These are phyloP conservation scores for Microbotryum silenes-acaulis DNA, from an alignment of 1,284 basidiomycete genomes.

Conservation along the genomic window DNA sequence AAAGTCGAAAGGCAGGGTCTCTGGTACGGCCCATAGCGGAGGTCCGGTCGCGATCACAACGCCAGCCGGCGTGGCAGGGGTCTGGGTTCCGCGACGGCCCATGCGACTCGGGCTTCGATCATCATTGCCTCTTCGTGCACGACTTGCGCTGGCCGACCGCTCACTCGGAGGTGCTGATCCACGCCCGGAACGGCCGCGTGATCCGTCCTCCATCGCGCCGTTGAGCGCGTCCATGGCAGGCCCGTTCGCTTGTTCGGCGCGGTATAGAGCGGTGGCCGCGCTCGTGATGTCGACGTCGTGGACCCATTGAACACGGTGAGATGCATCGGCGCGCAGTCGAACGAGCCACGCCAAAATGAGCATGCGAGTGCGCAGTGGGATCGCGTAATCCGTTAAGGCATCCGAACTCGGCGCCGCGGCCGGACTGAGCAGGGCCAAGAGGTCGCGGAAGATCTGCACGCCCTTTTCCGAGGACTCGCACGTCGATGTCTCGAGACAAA, in stretches of 20 bases:
- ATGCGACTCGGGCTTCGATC: conserved; percentile 27
- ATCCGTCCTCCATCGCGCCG: conserved; percentile 2
- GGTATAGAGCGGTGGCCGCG: conserved; percentile 42
- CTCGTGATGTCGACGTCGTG: conserved; percentile 45
- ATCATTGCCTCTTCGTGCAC: conserved; percentile 15
- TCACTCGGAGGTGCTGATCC: conserved; percentile 8
- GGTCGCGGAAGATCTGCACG: conserved; percentile 45
- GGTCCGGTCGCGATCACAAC: conserved; percentile 4
- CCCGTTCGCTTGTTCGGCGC: conserved; percentile 18
- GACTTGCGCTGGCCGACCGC: conserved; percentile 18
- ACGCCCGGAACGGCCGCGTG: conserved; percentile 17
- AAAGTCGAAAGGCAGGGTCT: conserved; percentile 60
- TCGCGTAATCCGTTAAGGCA: conserved; percentile 17
- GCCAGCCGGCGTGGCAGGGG: background rate
- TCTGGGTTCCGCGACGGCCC: conserved; percentile 7
- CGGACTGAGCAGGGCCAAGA: conserved; percentile 44
- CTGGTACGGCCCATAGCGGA: conserved; percentile 68
- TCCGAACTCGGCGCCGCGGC: conserved; percentile 19
- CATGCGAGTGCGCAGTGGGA: conserved; percentile 53
- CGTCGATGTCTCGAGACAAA: conserved; percentile 40
- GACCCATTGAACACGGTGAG: conserved; percentile 74
- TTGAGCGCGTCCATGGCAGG: conserved; percentile 5
- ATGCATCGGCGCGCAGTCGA: conserved; percentile 80
- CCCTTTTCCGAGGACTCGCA: conserved; percentile 43
- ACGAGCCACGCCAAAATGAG: conserved; percentile 78